phyloP scores from a whole-genome alignment of 768 basidiomycete genomes.

The Lepiota venenata region DNA sequence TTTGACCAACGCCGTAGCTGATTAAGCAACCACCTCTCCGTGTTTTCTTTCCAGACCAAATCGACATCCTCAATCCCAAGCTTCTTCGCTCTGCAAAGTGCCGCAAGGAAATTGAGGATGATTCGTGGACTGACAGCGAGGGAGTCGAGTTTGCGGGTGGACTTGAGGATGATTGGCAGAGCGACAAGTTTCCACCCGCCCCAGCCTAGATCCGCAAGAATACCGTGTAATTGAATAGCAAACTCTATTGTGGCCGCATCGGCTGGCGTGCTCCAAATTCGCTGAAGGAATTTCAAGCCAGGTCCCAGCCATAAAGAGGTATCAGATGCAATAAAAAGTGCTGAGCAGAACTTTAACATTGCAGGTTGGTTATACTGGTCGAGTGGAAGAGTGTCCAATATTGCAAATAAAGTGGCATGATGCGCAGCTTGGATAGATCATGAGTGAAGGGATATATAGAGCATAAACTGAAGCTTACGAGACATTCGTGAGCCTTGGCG shows the following conservation, averaged over 20 bases:
- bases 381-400: constrained; percentile 28
- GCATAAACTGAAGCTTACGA: constrained; percentile 35
- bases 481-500: constrained; percentile 26
- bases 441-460: constrained; percentile 2
- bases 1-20: constrained; percentile 39
- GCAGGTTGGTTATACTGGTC: constrained; percentile 19
- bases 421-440: constrained; percentile 28
- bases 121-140: constrained; percentile 39
- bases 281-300: constrained; percentile 56
- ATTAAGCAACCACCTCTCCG: constrained; percentile 47
- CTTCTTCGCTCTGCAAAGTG: constrained; percentile 43
- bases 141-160: constrained; percentile 37
- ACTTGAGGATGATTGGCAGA: constrained; percentile 53
- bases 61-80: constrained; percentile 48
- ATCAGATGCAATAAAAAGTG: constrained; percentile 39
- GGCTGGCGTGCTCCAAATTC: constrained; percentile 34
- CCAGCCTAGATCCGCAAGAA: constrained; percentile 65
- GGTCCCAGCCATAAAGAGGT: constrained; percentile 48
- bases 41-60: constrained; percentile 51
- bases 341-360: constrained; percentile 36
- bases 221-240: constrained; percentile 52
- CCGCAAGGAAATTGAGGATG: constrained; percentile 48
- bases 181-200: constrained; percentile 75
- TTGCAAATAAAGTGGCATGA: constrained; percentile 27
- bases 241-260: constrained; percentile 27